Evolutionary conservation across 192 early-diverging fungal species (phyloP).

Genomic region (Coemansia sp.): DNA sequence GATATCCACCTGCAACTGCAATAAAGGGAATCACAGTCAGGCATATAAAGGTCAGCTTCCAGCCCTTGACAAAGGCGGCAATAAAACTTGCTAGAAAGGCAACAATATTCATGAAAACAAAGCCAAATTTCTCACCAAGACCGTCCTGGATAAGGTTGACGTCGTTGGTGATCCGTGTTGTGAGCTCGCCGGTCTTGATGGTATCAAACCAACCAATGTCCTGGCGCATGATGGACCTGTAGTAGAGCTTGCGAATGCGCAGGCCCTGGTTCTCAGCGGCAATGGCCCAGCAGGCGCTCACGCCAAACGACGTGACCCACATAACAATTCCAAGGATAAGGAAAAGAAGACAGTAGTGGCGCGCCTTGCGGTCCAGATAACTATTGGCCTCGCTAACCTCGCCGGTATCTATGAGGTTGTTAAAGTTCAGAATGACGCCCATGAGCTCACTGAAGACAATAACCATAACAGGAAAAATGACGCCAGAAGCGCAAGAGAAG

Average conservation of each 20-base stretch:
- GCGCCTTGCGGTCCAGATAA: conserved; percentile 28
- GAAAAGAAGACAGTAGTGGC: conserved; percentile 48
- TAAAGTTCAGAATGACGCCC: conserved; percentile 28
- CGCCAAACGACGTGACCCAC: conserved; percentile 40
- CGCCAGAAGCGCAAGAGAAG: conserved; percentile 46
- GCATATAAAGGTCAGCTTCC: conserved; percentile 79
- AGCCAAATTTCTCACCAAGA: conserved; percentile 78
- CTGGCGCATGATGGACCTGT: conserved; percentile 80
- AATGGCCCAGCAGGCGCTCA: conserved; percentile 47
- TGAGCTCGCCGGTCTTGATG: conserved; percentile 72
- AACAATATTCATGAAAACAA: conserved; percentile 62
- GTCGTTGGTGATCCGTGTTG: conserved; percentile 82
- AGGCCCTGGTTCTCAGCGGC: conserved; percentile 65
- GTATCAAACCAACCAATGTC: conserved; percentile 88
- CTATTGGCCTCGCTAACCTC: conserved; percentile 12
- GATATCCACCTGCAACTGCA: conserved; percentile 42
- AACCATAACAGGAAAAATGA: conserved; percentile 52
- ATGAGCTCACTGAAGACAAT: conserved; percentile 38
- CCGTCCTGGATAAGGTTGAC: conserved; percentile 86
- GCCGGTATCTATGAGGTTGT: conserved; percentile 7
- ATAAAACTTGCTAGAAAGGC: conserved; percentile 75
- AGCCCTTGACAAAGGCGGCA: conserved; percentile 76
- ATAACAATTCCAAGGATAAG: conserved; percentile 39
- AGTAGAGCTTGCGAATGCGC: conserved; percentile 77
- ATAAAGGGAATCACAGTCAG: conserved; percentile 71